Percentiles rank a stretch among this genome's conserved stretches.
Conservation (phyloP, 140 eudicot genomes). For the Erigeron philadelphicus region DNA sequence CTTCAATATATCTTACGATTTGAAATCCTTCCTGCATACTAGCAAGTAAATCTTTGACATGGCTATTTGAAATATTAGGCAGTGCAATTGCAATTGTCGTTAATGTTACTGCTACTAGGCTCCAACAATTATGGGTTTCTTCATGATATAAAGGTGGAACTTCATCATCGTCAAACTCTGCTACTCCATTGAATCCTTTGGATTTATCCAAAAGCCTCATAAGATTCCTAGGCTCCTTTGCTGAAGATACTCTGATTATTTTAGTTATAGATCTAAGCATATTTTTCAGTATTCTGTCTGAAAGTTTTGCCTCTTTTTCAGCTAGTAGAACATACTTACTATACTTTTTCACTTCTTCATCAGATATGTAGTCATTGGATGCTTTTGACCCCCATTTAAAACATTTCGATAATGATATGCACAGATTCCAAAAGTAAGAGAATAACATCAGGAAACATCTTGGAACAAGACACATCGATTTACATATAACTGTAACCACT, state of each 20-base stretch:
- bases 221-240: conserved; percentile 30
- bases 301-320: conserved; percentile 19
- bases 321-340: not conserved
- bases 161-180: conserved; percentile 27
- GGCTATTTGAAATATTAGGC: not conserved
- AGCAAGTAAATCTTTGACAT: not conserved
- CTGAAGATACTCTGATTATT: not conserved
- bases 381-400: not conserved
- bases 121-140: not conserved
- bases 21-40: conserved; percentile 11
- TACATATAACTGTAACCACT: not conserved
- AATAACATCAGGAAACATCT: not conserved
- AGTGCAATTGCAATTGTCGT: conserved; percentile 12
- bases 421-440: not conserved
- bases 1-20: not conserved
- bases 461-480: not conserved
- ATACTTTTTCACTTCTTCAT: not conserved
- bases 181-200: conserved; percentile 31
- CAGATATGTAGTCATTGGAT: not conserved
- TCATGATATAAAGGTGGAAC: conserved; percentile 3
- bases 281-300: not conserved
- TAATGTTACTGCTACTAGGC: conserved; percentile 17
- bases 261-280: not conserved
- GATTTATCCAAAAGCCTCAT: conserved; percentile 26
- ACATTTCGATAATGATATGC: not conserved